Evolutionary conservation across 2,329 filamentous ascomycete species (phyloP).

Genomic region (Alternaria rosae): DNA sequence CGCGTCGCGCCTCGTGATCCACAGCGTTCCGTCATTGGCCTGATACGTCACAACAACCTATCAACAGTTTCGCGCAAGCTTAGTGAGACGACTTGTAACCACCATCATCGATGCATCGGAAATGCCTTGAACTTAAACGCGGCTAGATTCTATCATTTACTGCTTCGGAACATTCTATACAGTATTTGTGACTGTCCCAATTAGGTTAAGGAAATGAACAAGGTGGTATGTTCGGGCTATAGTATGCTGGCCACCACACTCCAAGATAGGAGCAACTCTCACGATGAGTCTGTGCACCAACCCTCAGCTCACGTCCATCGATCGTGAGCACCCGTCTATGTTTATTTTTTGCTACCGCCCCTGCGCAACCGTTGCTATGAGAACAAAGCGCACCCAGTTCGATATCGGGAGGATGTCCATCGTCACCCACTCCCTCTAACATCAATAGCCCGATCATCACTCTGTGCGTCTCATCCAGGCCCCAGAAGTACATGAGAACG

Average conservation of each 20-base stretch:
- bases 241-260: not conserved
- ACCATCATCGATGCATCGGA: not conserved
- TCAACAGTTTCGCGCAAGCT: conserved; percentile 10
- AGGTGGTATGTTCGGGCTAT: not conserved
- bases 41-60: not conserved
- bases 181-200: not conserved
- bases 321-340: not conserved
- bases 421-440: not conserved
- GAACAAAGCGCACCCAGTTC: not conserved
- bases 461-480: not conserved
- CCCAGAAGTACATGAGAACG: too few species aligned
- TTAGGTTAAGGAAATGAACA: not conserved
- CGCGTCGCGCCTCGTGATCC: not conserved
- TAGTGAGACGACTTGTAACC: conserved; percentile 12
- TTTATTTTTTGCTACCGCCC: not conserved
- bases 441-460: not conserved
- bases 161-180: not conserved
- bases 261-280: not conserved
- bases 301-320: not conserved
- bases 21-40: not conserved
- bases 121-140: not conserved
- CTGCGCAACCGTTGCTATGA: not conserved
- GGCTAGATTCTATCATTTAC: too few species aligned
- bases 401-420: not conserved
- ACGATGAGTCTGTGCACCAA: not conserved